A percentile compares a stretch with the other conserved stretches of the same genome.
Evolutionary conservation across 1,284 basidiomycete genomes (phyloP).

Genomic region (Cryptococcus hybrid): DNA sequence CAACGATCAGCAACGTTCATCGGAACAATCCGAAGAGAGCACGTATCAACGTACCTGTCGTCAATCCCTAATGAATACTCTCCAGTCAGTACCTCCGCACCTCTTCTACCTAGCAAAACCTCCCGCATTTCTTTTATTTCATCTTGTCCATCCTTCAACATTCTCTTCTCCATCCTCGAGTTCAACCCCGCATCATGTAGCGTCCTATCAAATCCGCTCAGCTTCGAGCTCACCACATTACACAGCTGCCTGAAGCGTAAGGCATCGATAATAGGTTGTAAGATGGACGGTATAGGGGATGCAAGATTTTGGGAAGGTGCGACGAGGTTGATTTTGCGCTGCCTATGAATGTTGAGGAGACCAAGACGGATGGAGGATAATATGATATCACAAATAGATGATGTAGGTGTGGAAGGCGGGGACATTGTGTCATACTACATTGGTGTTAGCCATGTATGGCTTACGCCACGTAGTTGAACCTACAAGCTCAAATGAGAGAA

Average conservation of each 20-base stretch:
- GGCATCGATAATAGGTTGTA: conserved; percentile 30
- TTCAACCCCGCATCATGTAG: too few species aligned
- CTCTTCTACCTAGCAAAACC: too few species aligned
- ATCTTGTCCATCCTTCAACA: too few species aligned
- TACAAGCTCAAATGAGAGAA: conserved; percentile 33
- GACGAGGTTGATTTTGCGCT: conserved; percentile 31
- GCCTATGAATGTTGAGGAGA: conserved; percentile 29
- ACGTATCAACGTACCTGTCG: too few species aligned
- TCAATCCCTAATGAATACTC: too few species aligned
- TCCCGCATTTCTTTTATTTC: too few species aligned
- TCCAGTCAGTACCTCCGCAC: too few species aligned
- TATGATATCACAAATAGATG: conserved; percentile 32
- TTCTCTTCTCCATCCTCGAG: too few species aligned
- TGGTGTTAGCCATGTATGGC: conserved; percentile 3
- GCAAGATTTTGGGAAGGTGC: background rate
- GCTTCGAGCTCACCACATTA: conserved; percentile 1
- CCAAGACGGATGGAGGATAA: conserved; percentile 27
- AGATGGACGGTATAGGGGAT: conserved; percentile 14
- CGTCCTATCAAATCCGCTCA: too few species aligned
- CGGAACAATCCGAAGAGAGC: too few species aligned
- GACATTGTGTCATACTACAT: conserved; percentile 28
- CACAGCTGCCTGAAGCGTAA: conserved; percentile 23
- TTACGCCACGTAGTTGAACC: conserved; percentile 2
- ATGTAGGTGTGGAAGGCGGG: conserved; percentile 1
- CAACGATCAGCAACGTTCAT: too few species aligned